Evolutionary conservation across 2,329 filamentous ascomycete genomes (phyloP).

Genomic region (Macrophomina pseudophaseolina): DNA sequence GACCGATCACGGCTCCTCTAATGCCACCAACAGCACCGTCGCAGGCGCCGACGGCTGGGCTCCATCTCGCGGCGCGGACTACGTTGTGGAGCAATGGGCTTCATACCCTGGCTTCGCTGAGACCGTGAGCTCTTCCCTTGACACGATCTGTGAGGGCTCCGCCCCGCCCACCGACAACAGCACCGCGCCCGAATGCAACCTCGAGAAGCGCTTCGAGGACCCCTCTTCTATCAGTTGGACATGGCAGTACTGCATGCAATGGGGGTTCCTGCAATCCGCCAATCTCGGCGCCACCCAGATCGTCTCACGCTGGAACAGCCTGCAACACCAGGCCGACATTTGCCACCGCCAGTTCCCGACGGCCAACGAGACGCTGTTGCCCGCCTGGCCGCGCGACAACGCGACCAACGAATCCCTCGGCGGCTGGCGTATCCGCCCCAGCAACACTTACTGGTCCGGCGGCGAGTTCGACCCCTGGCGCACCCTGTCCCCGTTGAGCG

Average conservation of each 20-base stretch:
- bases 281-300: constrained; percentile 56
- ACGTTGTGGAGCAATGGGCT: constrained; percentile 49
- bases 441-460: constrained; percentile 57
- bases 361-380: constrained; percentile 46
- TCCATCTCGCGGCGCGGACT: constrained; percentile 46
- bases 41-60: constrained; percentile 51
- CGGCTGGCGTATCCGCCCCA: constrained; percentile 59
- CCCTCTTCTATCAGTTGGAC: constrained; percentile 49
- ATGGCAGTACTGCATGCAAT: constrained; percentile 61
- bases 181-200: constrained; percentile 13
- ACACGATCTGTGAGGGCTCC: constrained; percentile 27
- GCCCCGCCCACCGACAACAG: constrained; percentile 30
- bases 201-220: constrained; percentile 9
- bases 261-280: constrained; percentile 56
- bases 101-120: constrained; percentile 34
- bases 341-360: constrained; percentile 57
- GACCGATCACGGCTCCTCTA: constrained; percentile 44
- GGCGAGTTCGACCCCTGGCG: constrained; percentile 61
- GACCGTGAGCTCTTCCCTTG: not conserved
- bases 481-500: constrained; percentile 51
- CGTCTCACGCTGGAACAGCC: constrained; percentile 53
- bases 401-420: constrained; percentile 52
- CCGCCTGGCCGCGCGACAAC: constrained; percentile 45
- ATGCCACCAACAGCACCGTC: constrained; percentile 29
- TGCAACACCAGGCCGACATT: constrained; percentile 50